Evolutionary conservation across 345 rosid genomes (phyloP), one percentile per base, ranked within the genome.

Genomic region (Citrus maxima): DNA sequence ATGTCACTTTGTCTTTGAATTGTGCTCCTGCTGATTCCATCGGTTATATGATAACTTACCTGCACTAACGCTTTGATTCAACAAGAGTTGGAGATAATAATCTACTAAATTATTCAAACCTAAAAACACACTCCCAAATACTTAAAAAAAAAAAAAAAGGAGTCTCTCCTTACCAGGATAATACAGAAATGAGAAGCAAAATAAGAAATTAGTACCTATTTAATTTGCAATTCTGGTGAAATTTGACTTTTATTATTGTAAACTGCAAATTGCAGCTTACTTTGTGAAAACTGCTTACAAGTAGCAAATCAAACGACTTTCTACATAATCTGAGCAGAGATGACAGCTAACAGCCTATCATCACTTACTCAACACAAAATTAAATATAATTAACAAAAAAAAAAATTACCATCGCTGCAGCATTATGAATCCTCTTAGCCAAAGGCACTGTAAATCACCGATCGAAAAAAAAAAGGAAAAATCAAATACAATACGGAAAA

Each of bases 381-480:
- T 70, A 14, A 77, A 4, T 34, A 27, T 51, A 64, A 32, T 37
- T n/a, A 38, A 66, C 55, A 30, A 10, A 28, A 51, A 42, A 51
- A 42, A 42, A 54, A 42, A 69, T 22, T 85, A 88, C 93, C 92
- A 77, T 65, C 3, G 62, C 16, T 42, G 62, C 42, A 74, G 38
- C 72, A 74, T 60, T 79, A 54, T 66, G 83, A 73, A 73, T 66
- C 68, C 84, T 86, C 82, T 84, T 86, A 3, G 66, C 56, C 24
- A 38, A 58, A 10, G 40, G 72, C 60, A 56, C 60, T 75, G 78
- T 62, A 75, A 66, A 56, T 78, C 76, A 58, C 7, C 84, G 63
- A 37, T 27, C 22, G 6, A 34, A 34, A 77, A 6, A 25, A 18
- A 18, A 14, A 16, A 2, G 6, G 22, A 25, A 68, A 60, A 60